These are phyloP conservation scores for Plasmodium sp. DNA, from an alignment of 169 alveolate genomes.

Conservation along the genomic window DNA sequence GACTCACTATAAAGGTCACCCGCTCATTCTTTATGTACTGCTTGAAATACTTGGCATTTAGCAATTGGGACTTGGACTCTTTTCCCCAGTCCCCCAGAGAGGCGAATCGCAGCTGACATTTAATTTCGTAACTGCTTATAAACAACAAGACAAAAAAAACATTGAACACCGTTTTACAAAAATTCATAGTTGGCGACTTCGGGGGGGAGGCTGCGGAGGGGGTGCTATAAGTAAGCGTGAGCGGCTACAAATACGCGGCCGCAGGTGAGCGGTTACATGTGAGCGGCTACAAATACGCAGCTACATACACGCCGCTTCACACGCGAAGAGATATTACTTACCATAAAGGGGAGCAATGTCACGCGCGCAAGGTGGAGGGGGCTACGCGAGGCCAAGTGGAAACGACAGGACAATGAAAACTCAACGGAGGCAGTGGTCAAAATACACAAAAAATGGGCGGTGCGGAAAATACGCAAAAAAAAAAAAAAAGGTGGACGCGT, in stretches of 20 bases:
- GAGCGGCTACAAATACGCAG: not conserved
- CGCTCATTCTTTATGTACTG: slow-evolving; percentile 82
- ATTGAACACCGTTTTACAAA: slow-evolving; percentile 51
- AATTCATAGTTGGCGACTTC: slow-evolving; percentile 18
- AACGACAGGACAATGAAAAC: not conserved
- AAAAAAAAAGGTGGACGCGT: not conserved
- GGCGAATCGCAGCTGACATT: slow-evolving; percentile 86
- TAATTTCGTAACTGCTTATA: slow-evolving; percentile 61
- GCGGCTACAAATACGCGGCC: not conserved
- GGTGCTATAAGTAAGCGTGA: not conserved
- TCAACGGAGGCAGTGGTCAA: not conserved
- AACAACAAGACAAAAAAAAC: slow-evolving; percentile 74
- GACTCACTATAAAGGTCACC: slow-evolving; percentile 87
- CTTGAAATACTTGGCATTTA: slow-evolving; percentile 87
- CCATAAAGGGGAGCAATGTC: not conserved
- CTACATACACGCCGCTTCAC: not conserved
- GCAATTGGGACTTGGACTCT: slow-evolving; percentile 80
- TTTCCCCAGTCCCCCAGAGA: slow-evolving; percentile 92
- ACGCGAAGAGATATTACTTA: not conserved
- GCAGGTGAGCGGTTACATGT: not conserved
- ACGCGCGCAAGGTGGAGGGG: not conserved
- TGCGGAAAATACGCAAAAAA: not conserved
- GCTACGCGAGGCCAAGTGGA: not conserved
- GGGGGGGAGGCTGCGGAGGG: not conserved
- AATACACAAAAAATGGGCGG: not conserved